Conservation (phyloP, 208 protist species). For the Novymonas esmeraldas region DNA sequence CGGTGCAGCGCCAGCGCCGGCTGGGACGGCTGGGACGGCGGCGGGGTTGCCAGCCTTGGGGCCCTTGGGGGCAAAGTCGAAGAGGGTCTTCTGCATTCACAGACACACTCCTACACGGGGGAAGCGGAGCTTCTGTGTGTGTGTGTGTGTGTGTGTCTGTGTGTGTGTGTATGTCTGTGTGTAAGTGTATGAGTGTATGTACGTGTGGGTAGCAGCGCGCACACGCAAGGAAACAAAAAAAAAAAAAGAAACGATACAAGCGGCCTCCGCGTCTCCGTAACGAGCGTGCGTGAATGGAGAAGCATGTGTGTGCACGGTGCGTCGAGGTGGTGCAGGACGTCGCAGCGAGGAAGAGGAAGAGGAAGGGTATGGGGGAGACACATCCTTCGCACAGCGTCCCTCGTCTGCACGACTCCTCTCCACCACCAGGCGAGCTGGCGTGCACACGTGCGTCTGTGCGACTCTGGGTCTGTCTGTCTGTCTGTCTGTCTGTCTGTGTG, state of each 20-base stretch:
- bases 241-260: too few relatives aligned
- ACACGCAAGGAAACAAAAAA: too few relatives aligned
- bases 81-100: constrained; percentile 32
- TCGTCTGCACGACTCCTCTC: too few relatives aligned
- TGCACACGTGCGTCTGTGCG: too few relatives aligned
- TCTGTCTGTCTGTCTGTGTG: too few relatives aligned
- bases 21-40: neutral
- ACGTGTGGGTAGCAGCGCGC: neutral
- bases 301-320: neutral
- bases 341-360: too few relatives aligned
- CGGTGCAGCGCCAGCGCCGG: neutral
- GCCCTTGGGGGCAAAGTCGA: constrained; percentile 22
- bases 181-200: neutral
- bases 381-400: too few relatives aligned
- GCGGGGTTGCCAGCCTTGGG: neutral
- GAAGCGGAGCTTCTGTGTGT: neutral
- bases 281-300: neutral
- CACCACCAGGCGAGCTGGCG: too few relatives aligned
- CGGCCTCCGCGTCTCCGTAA: too few relatives aligned
- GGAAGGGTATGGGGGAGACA: too few relatives aligned
- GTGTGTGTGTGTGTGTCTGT: neutral
- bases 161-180: neutral
- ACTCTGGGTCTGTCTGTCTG: too few relatives aligned
- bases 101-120: neutral
- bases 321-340: too few relatives aligned